Percentiles rank a stretch among this genome's conserved stretches.
These are phyloP conservation scores for Dryas integrifolia DNA, from an alignment of 331 rosid genomes.

Conservation along the genomic window DNA sequence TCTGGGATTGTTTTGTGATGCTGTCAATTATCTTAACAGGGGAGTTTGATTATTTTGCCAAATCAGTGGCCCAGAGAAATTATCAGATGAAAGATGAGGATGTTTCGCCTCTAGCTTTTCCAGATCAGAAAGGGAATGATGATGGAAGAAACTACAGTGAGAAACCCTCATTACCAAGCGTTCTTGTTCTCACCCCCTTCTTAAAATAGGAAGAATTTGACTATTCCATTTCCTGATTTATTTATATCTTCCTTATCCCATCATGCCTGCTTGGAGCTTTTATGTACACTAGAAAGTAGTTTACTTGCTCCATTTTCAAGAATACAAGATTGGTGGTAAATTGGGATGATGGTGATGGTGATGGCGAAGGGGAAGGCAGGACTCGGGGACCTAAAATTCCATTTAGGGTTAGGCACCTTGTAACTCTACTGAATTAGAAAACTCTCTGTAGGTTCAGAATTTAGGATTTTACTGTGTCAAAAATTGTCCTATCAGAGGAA, in stretches of 20 bases:
- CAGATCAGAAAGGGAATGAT: conserved; percentile 31
- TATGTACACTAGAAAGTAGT: conserved; percentile 30
- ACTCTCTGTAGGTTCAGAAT: conserved; percentile 41
- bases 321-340: not conserved
- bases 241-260: conserved; percentile 20
- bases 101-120: conserved; percentile 29
- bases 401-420: conserved; percentile 38
- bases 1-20: conserved; percentile 34
- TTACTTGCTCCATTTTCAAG: conserved; percentile 19
- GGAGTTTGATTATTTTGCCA: conserved; percentile 44
- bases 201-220: conserved; percentile 12
- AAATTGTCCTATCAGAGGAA: conserved; percentile 13
- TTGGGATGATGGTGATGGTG: conserved; percentile 10
- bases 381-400: conserved; percentile 1
- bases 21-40: conserved; percentile 38
- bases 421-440: conserved; percentile 39
- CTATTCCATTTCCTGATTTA: conserved; percentile 4
- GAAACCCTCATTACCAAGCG: conserved; percentile 13
- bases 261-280: conserved; percentile 25
- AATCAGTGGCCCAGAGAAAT: conserved; percentile 41
- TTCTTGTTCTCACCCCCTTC: conserved; percentile 21
- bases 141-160: conserved; percentile 30
- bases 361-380: conserved; percentile 15
- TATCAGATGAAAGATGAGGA: conserved; percentile 38
- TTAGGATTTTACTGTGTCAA: conserved; percentile 37